Conservation (phyloP, 768 basidiomycete genomes). For the Tulasnella sp. region DNA sequence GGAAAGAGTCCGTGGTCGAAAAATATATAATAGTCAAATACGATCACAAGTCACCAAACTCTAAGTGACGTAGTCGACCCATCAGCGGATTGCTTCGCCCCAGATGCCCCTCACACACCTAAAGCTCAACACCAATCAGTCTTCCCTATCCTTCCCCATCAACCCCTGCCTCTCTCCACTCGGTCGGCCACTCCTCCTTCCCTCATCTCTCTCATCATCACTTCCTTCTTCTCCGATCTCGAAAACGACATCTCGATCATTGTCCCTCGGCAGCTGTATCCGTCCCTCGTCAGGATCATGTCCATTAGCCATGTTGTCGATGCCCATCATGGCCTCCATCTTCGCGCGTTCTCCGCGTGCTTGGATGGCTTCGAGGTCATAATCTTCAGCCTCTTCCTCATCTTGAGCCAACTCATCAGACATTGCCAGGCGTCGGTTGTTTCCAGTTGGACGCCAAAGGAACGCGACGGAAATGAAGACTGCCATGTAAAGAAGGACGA, state of each 20-base stretch:
- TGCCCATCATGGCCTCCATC: slow-evolving; percentile 46
- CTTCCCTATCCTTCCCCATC: slow-evolving; percentile 12
- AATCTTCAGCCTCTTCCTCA: slow-evolving; percentile 90
- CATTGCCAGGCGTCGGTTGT: slow-evolving; percentile 89
- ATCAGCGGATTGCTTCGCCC: neutral
- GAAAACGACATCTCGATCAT: slow-evolving; percentile 76
- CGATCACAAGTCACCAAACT: neutral
- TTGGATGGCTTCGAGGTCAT: slow-evolving; percentile 75
- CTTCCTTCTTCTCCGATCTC: slow-evolving; percentile 85
- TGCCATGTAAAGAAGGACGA: slow-evolving; percentile 79
- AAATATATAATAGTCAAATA: neutral
- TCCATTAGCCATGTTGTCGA: slow-evolving; percentile 57
- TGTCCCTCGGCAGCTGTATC: slow-evolving; percentile 42
- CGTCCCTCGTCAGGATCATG: slow-evolving; percentile 65
- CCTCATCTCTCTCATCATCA: slow-evolving; percentile 53
- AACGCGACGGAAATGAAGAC: slow-evolving; percentile 79
- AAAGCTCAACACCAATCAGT: neutral
- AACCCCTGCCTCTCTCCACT: slow-evolving; percentile 14
- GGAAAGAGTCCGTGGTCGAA: neutral
- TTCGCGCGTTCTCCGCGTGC: slow-evolving; percentile 41
- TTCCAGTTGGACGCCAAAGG: slow-evolving; percentile 86
- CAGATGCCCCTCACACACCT: neutral
- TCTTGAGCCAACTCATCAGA: slow-evolving; percentile 95
- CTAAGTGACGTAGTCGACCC: neutral
- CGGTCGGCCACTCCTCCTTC: slow-evolving; percentile 41